A percentile compares a stretch with the other conserved stretches of the same genome.
Conservation (phyloP, 2,329 filamentous ascomycete species). For the Ophiostoma fasciatum region DNA sequence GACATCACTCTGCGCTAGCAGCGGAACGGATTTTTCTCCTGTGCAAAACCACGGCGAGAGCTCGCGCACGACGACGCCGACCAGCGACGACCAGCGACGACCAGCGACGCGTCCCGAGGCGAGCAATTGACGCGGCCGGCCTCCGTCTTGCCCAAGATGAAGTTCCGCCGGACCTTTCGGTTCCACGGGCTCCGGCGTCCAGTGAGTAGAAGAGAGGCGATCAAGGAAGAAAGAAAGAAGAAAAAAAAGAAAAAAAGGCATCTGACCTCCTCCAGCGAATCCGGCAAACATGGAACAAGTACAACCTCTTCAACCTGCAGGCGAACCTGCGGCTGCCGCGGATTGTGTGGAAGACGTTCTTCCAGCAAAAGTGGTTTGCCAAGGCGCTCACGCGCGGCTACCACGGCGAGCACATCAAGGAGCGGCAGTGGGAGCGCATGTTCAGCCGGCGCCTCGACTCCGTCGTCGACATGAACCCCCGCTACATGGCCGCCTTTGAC, state of each 20-base stretch:
- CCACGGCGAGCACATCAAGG: constrained; percentile 87
- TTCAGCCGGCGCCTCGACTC: constrained; percentile 70
- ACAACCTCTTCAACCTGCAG: constrained; percentile 81
- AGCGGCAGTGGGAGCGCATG: constrained; percentile 88
- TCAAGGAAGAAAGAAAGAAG: neutral
- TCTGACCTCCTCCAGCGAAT: constrained; percentile 51
- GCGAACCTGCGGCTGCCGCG: constrained; percentile 32
- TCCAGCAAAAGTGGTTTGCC: constrained; percentile 95
- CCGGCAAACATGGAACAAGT: constrained; percentile 94
- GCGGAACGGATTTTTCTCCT: too few species aligned
- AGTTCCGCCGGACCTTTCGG: constrained; percentile 39
- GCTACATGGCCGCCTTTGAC: constrained; percentile 65
- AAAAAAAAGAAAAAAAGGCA: neutral
- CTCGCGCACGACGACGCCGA: too few species aligned
- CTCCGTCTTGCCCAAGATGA: constrained; percentile 32
- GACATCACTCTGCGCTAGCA: too few species aligned
- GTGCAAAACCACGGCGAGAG: too few species aligned
- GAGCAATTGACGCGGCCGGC: too few species aligned
- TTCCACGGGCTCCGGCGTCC: constrained; percentile 53
- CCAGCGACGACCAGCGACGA: too few species aligned
- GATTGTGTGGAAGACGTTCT: constrained; percentile 51
- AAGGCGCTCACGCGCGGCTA: constrained; percentile 76
- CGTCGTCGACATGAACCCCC: constrained; percentile 72
- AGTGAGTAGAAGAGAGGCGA: constrained; percentile 30
- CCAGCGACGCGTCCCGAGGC: too few species aligned